phyloP scores from a whole-genome alignment of 306 rosid species.

The Cercis canadensis region DNA sequence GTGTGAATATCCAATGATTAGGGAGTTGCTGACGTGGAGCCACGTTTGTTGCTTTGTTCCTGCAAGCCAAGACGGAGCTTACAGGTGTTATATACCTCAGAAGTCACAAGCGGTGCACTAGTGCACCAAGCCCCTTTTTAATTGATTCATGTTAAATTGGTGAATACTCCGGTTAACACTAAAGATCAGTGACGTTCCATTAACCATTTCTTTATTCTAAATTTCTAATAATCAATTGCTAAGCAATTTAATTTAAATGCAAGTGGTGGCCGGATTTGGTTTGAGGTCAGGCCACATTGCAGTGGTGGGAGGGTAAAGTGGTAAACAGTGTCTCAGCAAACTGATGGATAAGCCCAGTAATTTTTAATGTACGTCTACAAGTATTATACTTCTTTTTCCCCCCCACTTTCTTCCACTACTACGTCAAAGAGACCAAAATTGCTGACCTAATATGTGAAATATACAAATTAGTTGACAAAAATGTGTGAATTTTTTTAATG shows the following conservation, averaged over 20 bases:
- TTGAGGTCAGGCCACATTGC: background rate
- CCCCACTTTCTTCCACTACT: background rate
- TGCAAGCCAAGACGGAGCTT: background rate
- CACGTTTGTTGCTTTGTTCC: background rate
- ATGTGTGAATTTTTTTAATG: too few species aligned
- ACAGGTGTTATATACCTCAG: background rate
- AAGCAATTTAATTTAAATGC: conserved; percentile 14
- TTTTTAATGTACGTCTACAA: too few species aligned
- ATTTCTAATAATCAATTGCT: background rate
- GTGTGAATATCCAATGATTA: conserved; percentile 42
- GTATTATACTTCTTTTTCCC: too few species aligned
- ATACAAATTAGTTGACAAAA: background rate
- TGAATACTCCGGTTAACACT: conserved; percentile 36
- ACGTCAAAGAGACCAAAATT: background rate
- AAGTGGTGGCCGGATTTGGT: conserved; percentile 32
- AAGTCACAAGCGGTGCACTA: background rate
- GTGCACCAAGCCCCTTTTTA: conserved; percentile 32
- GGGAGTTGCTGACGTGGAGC: conserved; percentile 32
- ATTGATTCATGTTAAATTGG: conserved; percentile 37
- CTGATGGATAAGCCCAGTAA: background rate
- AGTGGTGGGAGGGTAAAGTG: background rate
- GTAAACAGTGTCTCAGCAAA: too few species aligned
- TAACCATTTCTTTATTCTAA: background rate
- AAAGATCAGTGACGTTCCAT: conserved; percentile 34
- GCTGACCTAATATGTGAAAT: conserved; percentile 18